Conservation (phyloP, 495 filamentous ascomycete species). For the Gamarada debralockiae region DNA sequence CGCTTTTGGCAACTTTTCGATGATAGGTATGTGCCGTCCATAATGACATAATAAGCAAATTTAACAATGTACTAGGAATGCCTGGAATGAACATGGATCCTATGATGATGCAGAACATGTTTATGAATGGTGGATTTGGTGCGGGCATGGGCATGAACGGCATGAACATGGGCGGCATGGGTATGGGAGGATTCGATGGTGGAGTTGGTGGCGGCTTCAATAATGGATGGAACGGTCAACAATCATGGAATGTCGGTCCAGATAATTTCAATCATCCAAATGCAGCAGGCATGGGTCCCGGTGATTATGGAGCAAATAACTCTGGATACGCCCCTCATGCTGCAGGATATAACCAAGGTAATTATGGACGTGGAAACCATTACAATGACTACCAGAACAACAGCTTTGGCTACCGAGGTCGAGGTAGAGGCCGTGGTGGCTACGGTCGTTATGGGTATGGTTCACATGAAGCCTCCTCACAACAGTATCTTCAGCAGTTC, state of each 20-base stretch:
- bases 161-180: conserved; percentile 92
- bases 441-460: conserved; percentile 35
- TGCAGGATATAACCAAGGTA: conserved; percentile 50
- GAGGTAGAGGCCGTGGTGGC: conserved; percentile 59
- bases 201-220: conserved; percentile 26
- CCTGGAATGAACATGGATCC: conserved; percentile 82
- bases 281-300: conserved; percentile 65
- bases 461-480: conserved; percentile 21
- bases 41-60: not conserved
- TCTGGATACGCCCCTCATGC: conserved; percentile 61
- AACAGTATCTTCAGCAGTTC: conserved; percentile 23
- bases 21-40: conserved; percentile 69
- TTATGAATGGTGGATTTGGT: conserved; percentile 73
- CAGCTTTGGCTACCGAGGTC: conserved; percentile 50
- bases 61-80: conserved; percentile 55
- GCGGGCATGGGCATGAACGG: conserved; percentile 65
- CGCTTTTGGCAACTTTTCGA: conserved; percentile 60
- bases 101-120: conserved; percentile 87
- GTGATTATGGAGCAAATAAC: conserved; percentile 79
- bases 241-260: conserved; percentile 73
- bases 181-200: conserved; percentile 71
- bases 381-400: conserved; percentile 61
- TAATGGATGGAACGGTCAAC: conserved; percentile 62
- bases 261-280: conserved; percentile 66
- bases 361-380: conserved; percentile 52